Percentiles rank a stretch among this genome's conserved stretches.
phyloP scores from a whole-genome alignment of 2,329 filamentous ascomycete genomes.

The Clarireedia sp. region DNA sequence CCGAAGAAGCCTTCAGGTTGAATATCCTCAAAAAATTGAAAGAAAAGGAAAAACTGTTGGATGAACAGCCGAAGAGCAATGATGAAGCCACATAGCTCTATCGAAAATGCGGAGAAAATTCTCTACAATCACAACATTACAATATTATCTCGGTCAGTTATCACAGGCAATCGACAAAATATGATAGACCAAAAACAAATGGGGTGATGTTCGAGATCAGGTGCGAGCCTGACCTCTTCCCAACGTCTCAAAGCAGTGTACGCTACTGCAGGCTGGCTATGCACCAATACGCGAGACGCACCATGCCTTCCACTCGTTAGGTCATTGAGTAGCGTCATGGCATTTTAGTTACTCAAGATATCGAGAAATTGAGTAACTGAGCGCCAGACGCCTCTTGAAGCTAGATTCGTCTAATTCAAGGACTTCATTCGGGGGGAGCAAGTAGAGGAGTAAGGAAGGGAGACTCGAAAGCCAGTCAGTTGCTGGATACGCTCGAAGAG shows the following conservation, averaged over 20 bases:
- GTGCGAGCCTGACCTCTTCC: slow-evolving; percentile 7
- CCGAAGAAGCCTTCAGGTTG: slow-evolving; percentile 26
- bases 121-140: background rate
- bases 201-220: slow-evolving; percentile 1
- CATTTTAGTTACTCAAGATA: background rate
- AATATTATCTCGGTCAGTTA: background rate
- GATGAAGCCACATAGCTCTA: background rate
- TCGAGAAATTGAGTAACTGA: slow-evolving; percentile 2
- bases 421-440: background rate
- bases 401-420: background rate
- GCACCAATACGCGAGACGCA: slow-evolving; percentile 9
- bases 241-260: background rate
- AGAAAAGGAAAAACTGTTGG: slow-evolving; percentile 11
- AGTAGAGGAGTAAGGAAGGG: background rate
- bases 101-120: background rate
- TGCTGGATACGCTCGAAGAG: too few species aligned
- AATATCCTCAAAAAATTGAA: slow-evolving; percentile 22
- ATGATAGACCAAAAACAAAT: slow-evolving; percentile 5
- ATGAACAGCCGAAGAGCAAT: background rate
- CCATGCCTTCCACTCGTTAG: slow-evolving; percentile 7
- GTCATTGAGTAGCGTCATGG: background rate
- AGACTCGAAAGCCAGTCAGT: background rate
- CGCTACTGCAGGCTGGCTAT: slow-evolving; percentile 11
- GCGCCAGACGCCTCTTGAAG: background rate
- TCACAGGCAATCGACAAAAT: slow-evolving; percentile 1